Conservation (phyloP, 176 grass and related monocot genomes). For the Luzula sylvatica region DNA sequence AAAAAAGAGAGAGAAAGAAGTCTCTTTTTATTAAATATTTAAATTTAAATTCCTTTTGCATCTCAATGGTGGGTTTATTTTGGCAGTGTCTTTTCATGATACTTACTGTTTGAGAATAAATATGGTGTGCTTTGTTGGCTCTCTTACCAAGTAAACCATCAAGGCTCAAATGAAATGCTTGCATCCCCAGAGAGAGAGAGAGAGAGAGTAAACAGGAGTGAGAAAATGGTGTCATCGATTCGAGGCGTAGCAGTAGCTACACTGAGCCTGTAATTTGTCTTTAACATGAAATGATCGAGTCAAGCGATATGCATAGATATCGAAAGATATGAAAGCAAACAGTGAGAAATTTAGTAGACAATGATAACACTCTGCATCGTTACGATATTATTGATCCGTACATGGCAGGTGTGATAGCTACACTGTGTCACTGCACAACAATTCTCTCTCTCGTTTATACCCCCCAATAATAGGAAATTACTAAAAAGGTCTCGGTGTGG, state of each 20-base stretch:
- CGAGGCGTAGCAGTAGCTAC: background rate
- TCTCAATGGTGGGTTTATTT: background rate
- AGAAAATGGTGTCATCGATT: slow-evolving; percentile 6
- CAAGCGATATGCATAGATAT: no score
- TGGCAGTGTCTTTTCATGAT: background rate
- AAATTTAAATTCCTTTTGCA: slow-evolving; percentile 8
- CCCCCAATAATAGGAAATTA: no score
- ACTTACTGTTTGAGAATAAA: background rate
- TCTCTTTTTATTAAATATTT: no score
- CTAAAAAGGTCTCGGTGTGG: no score
- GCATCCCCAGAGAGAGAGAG: background rate
- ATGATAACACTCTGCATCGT: slow-evolving; percentile 14
- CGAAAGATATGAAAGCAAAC: background rate
- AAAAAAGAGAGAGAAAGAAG: slow-evolving; percentile 6
- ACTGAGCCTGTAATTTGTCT: slow-evolving; percentile 14
- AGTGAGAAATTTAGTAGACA: slow-evolving; percentile 20
- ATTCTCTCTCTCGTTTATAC: no score
- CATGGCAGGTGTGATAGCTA: background rate
- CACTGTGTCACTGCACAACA: background rate
- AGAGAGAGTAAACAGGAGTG: slow-evolving; percentile 6
- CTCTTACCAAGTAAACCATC: slow-evolving; percentile 19
- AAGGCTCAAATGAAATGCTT: slow-evolving; percentile 13
- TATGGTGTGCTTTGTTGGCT: slow-evolving; percentile 10
- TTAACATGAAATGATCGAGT: slow-evolving; percentile 8
- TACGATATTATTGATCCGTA: slow-evolving; percentile 2